phyloP scores from a whole-genome alignment of 192 early-diverging fungal species.

The Phycomyces blakesleeanus region DNA sequence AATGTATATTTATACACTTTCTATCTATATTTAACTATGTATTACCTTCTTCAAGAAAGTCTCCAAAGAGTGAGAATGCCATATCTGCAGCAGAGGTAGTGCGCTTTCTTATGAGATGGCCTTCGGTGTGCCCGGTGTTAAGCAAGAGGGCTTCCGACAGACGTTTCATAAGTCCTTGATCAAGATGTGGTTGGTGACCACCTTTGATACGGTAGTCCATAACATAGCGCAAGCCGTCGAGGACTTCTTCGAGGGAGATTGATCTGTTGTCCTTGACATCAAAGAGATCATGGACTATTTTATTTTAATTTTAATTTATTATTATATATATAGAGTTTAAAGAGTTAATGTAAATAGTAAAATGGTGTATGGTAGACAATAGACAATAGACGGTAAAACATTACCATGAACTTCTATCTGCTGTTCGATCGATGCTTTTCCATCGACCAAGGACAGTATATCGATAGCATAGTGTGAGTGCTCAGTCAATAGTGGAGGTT shows the following conservation, averaged over 20 bases:
- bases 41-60: slow-evolving; percentile 83
- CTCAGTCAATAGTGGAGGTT: too few relatives aligned
- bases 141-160: slow-evolving; percentile 82
- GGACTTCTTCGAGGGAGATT: slow-evolving; percentile 74
- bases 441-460: slow-evolving; percentile 12
- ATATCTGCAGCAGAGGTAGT: slow-evolving; percentile 76
- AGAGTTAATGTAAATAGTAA: too few relatives aligned
- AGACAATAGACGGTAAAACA: neutral
- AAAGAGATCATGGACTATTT: slow-evolving; percentile 74
- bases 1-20: neutral
- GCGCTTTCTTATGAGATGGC: slow-evolving; percentile 55
- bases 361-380: too few relatives aligned
- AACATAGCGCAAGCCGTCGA: slow-evolving; percentile 88
- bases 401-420: slow-evolving; percentile 60
- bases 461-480: slow-evolving; percentile 5
- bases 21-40: neutral
- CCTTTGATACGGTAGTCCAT: slow-evolving; percentile 90
- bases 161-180: slow-evolving; percentile 77
- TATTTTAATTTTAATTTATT: slow-evolving; percentile 5
- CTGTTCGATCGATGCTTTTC: slow-evolving; percentile 52
- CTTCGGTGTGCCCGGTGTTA: slow-evolving; percentile 65
- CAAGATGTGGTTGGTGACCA: slow-evolving; percentile 78
- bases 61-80: slow-evolving; percentile 91
- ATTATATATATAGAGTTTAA: neutral
- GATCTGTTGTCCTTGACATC: slow-evolving; percentile 65